Percentiles rank a stretch among this genome's conserved stretches.
Evolutionary conservation across 331 rosid species (phyloP).

Genomic region (Dryas integrifolia): DNA sequence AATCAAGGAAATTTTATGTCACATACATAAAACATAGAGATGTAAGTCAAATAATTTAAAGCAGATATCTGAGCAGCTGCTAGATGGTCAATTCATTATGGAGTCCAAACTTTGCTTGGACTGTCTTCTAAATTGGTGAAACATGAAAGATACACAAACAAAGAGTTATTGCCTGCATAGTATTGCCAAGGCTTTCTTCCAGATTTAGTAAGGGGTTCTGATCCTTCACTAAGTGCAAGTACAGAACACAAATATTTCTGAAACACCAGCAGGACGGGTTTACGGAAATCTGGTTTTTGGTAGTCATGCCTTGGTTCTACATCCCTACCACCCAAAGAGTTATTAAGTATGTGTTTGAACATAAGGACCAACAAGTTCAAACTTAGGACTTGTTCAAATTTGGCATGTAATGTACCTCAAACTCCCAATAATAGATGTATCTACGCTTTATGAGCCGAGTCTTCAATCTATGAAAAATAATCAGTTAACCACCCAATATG

Average conservation of each 20-base stretch:
- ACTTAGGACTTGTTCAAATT: background rate
- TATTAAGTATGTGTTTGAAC: background rate
- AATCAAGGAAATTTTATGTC: background rate
- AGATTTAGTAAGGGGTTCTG: background rate
- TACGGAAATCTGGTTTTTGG: background rate
- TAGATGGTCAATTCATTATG: background rate
- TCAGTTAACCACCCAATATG: background rate
- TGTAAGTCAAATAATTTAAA: background rate
- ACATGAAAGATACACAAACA: background rate
- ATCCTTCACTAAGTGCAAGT: slow-evolving; percentile 3
- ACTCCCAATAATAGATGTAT: background rate
- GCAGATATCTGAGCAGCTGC: background rate
- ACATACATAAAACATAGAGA: background rate
- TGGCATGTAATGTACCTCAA: background rate
- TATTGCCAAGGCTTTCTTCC: background rate
- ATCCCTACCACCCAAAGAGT: background rate
- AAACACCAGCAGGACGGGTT: slow-evolving; percentile 1
- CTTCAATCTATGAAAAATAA: background rate
- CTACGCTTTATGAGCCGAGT: background rate
- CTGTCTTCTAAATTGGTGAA: background rate
- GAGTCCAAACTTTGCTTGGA: background rate
- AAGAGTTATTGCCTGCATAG: background rate
- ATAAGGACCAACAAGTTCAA: background rate
- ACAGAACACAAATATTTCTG: background rate
- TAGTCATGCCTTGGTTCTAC: background rate